Percentiles rank a stretch among this genome's conserved stretches.
phyloP scores from a whole-genome alignment of 2,329 filamentous ascomycete genomes.

The Zymoseptoria brevis region DNA sequence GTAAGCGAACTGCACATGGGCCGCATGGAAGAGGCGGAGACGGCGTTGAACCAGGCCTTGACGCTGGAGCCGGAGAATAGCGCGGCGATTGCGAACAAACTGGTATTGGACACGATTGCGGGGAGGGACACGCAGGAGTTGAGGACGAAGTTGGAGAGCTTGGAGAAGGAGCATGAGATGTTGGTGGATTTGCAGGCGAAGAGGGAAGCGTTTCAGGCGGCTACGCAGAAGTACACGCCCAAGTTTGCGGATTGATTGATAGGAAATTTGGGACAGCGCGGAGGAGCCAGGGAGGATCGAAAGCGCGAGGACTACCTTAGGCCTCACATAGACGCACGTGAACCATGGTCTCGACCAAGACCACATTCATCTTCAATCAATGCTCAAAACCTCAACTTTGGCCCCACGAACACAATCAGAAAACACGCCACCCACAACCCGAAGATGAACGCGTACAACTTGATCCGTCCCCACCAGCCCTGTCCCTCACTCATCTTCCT shows the following conservation, averaged over 20 bases:
- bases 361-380: background rate
- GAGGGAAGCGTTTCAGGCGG: slow-evolving; percentile 77
- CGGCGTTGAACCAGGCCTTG: slow-evolving; percentile 72
- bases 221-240: slow-evolving; percentile 75
- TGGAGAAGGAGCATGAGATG: slow-evolving; percentile 60
- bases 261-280: background rate
- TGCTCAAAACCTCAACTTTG: slow-evolving; percentile 74
- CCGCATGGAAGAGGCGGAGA: slow-evolving; percentile 78
- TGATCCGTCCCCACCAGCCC: slow-evolving; percentile 74
- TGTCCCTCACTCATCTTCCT: slow-evolving; percentile 76
- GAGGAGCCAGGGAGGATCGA: background rate
- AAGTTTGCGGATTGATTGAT: slow-evolving; percentile 57
- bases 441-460: slow-evolving; percentile 73
- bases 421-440: slow-evolving; percentile 71
- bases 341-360: background rate
- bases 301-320: background rate
- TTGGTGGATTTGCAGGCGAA: slow-evolving; percentile 73
- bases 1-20: slow-evolving; percentile 87
- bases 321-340: background rate
- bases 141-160: slow-evolving; percentile 43
- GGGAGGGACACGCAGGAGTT: slow-evolving; percentile 63
- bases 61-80: slow-evolving; percentile 63
- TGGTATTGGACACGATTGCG: slow-evolving; percentile 69
- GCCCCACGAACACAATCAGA: slow-evolving; percentile 73
- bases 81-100: slow-evolving; percentile 71